A percentile compares a stretch with the other conserved stretches of the same genome.
These are phyloP conservation scores for Cytidiella melzeri DNA, from an alignment of 768 basidiomycete genomes.

Conservation along the genomic window DNA sequence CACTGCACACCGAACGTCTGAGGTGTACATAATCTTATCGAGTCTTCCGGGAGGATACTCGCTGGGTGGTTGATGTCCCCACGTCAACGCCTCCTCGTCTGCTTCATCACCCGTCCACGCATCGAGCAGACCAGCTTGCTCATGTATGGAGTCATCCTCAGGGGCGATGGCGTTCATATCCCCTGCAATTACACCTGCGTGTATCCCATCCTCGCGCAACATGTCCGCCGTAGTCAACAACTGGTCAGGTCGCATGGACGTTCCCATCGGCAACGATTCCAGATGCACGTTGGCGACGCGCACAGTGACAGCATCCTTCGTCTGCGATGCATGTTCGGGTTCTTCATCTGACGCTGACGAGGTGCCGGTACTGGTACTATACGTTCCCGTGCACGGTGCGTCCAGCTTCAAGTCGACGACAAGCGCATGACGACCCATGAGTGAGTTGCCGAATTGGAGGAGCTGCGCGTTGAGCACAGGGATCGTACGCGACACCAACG, in stretches of 20 bases:
- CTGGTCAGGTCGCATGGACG: slow-evolving; percentile 38
- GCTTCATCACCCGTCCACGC: slow-evolving; percentile 47
- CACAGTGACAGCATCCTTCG: slow-evolving; percentile 37
- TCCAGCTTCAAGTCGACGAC: slow-evolving; percentile 49
- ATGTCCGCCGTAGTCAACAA: slow-evolving; percentile 44
- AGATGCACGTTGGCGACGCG: slow-evolving; percentile 71
- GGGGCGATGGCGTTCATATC: slow-evolving; percentile 66
- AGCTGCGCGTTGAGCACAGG: slow-evolving; percentile 43
- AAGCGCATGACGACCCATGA: slow-evolving; percentile 49
- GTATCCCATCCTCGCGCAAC: slow-evolving; percentile 39
- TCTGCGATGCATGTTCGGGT: slow-evolving; percentile 1
- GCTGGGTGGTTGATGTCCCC: slow-evolving; percentile 57
- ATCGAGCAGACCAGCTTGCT: slow-evolving; percentile 46
- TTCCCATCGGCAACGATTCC: slow-evolving; percentile 51
- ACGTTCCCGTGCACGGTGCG: slow-evolving; percentile 19
- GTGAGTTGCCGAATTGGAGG: slow-evolving; percentile 46
- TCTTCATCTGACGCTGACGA: slow-evolving; percentile 2
- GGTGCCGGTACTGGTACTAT: slow-evolving; percentile 12
- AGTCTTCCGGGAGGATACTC: slow-evolving; percentile 47
- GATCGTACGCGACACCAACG: slow-evolving; percentile 55
- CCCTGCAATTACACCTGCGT: slow-evolving; percentile 60
- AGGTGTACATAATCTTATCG: slow-evolving; percentile 62
- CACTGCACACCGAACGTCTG: slow-evolving; percentile 37
- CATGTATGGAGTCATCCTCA: slow-evolving; percentile 38
- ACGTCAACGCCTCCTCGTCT: slow-evolving; percentile 49